Evolutionary conservation across 257 asterid species (phyloP).

Genomic region (Mentha longifolia): DNA sequence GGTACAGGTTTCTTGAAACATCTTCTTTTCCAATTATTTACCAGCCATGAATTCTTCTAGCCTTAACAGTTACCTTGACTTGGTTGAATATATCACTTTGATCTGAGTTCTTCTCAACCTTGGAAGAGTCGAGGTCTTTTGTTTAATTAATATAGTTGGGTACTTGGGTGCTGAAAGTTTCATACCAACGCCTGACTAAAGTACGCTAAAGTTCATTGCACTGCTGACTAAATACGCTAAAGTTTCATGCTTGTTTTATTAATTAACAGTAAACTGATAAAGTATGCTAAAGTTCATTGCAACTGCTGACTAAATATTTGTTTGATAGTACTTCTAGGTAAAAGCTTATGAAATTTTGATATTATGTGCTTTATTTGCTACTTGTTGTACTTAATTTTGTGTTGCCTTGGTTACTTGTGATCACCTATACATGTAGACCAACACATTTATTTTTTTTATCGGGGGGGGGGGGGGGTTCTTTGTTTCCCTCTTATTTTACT

Average conservation of each 20-base stretch:
- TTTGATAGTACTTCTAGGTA: not conserved
- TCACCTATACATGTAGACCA: not conserved
- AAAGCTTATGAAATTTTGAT: not conserved
- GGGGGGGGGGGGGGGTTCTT: too few species aligned
- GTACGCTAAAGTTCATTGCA: too few species aligned
- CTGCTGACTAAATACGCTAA: too few species aligned
- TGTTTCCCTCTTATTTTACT: not conserved
- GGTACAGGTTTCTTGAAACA: conserved; percentile 13
- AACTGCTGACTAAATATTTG: not conserved
- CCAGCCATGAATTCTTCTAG: not conserved
- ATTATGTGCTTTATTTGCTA: conserved; percentile 1
- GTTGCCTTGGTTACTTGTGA: not conserved
- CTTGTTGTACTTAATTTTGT: not conserved
- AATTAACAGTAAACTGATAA: too few species aligned
- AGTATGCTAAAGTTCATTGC: not conserved
- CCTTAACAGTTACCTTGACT: conserved; percentile 2
- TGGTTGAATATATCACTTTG: conserved; percentile 3
- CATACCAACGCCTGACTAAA: too few species aligned
- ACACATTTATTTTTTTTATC: not conserved
- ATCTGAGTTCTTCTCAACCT: not conserved
- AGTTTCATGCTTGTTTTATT: not conserved
- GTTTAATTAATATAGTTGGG: not conserved
- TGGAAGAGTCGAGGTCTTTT: conserved; percentile 19
- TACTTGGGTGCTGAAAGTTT: not conserved
- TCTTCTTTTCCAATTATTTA: conserved; percentile 4